A percentile compares a stretch with the other conserved stretches of the same genome.
These are phyloP conservation scores for Metarhizium brunneum DNA, from an alignment of 2,329 filamentous ascomycete genomes.

Conservation along the genomic window DNA sequence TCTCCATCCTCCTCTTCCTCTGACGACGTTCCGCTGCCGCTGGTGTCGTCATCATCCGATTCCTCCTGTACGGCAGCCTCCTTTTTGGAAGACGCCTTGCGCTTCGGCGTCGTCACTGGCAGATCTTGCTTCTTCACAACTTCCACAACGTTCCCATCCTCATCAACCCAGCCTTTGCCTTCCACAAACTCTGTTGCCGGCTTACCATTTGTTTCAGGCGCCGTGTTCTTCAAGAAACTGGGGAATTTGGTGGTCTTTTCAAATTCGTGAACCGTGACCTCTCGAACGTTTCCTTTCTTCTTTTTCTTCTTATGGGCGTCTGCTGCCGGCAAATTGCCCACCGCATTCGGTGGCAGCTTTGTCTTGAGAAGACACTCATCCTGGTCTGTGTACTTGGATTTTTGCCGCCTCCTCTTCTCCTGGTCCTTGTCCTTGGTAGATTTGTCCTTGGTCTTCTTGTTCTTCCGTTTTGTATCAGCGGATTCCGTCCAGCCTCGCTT, in stretches of 20 bases:
- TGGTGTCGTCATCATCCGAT: constrained; percentile 26
- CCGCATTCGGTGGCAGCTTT: constrained; percentile 46
- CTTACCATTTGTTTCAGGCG: constrained; percentile 21
- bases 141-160: constrained; percentile 67
- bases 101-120: constrained; percentile 8
- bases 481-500: constrained; percentile 85
- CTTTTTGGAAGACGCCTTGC: constrained; percentile 13
- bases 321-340: constrained; percentile 31
- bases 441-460: constrained; percentile 37
- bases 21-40: constrained; percentile 27
- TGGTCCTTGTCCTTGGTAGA: constrained; percentile 39
- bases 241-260: constrained; percentile 75
- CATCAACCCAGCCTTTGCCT: constrained; percentile 81
- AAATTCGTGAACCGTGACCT: constrained; percentile 79
- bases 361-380: constrained; percentile 82
- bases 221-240: constrained; percentile 59
- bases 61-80: constrained; percentile 12
- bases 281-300: constrained; percentile 41
- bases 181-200: constrained; percentile 59
- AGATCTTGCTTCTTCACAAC: constrained; percentile 29
- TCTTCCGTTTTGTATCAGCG: constrained; percentile 36
- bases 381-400: constrained; percentile 72
- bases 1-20: constrained; percentile 19
- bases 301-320: constrained; percentile 38
- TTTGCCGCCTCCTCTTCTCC: constrained; percentile 48